These are phyloP conservation scores for Aspergillus sp. DNA, from an alignment of 2,329 filamentous ascomycete species.

Conservation along the genomic window DNA sequence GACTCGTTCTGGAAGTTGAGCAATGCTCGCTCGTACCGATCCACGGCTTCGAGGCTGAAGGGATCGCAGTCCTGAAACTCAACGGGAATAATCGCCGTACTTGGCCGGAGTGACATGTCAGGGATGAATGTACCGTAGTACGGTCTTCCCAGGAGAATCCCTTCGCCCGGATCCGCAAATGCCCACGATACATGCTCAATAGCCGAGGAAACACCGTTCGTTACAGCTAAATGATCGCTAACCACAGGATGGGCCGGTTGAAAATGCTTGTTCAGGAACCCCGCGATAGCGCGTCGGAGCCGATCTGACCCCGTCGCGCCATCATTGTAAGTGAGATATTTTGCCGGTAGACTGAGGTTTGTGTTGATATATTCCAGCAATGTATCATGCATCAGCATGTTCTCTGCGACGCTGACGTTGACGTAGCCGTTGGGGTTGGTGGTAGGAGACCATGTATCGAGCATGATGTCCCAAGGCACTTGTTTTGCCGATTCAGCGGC, in stretches of 20 bases:
- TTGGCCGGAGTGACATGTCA: conserved; percentile 41
- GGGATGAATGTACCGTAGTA: conserved; percentile 44
- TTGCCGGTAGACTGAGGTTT: conserved; percentile 27
- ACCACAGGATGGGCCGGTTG: conserved; percentile 20
- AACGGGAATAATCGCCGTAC: conserved; percentile 39
- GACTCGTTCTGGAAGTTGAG: conserved; percentile 27
- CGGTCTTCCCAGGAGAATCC: conserved; percentile 29
- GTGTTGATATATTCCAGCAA: conserved; percentile 39
- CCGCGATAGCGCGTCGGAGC: conserved; percentile 21
- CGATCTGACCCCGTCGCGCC: conserved; percentile 23
- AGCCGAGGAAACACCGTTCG: conserved; percentile 29
- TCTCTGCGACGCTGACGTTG: conserved; percentile 49
- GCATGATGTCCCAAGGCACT: conserved; percentile 40
- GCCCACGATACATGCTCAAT: conserved; percentile 31
- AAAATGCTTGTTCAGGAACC: conserved; percentile 28
- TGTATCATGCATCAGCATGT: conserved; percentile 45
- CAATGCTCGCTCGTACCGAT: conserved; percentile 41
- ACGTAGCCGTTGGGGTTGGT: conserved; percentile 38
- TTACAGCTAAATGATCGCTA: conserved; percentile 23
- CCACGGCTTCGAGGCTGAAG: conserved; percentile 34
- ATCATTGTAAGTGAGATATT: conserved; percentile 35
- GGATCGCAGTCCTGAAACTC: conserved; percentile 42
- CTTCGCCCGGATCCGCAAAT: conserved; percentile 28
- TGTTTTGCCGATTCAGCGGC: background rate
- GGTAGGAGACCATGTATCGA: conserved; percentile 39